phyloP scores from a whole-genome alignment of 306 rosid genomes.

The Vicia villosa region DNA sequence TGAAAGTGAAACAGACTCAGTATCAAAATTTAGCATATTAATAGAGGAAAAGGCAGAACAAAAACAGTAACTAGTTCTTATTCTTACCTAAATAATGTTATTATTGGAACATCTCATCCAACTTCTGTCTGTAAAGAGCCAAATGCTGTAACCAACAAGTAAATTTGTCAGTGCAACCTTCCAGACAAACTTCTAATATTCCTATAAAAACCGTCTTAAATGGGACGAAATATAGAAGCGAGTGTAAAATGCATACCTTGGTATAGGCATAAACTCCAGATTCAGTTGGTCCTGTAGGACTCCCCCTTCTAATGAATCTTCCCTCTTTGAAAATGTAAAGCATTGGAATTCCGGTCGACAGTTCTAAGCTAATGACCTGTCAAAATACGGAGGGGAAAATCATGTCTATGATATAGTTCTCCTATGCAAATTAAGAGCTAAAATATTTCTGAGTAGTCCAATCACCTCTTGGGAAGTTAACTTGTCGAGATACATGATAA shows the following conservation, averaged over 20 bases:
- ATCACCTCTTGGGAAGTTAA: conserved; percentile 94
- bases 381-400: conserved; percentile 33
- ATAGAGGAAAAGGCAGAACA: conserved; percentile 22
- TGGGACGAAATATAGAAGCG: conserved; percentile 1
- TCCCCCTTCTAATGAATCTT: conserved; percentile 88
- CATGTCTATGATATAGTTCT: conserved; percentile 1
- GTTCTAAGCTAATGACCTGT: conserved; percentile 92
- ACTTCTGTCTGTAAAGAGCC: conserved; percentile 53
- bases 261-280: conserved; percentile 97
- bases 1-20: conserved; percentile 30
- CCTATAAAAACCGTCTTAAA: not conserved
- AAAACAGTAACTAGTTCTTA: conserved; percentile 18
- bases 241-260: conserved; percentile 52
- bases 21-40: not conserved
- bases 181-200: conserved; percentile 11
- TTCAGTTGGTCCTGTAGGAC: conserved; percentile 89
- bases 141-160: conserved; percentile 45
- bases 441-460: conserved; percentile 20
- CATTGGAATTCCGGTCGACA: conserved; percentile 99
- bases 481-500: conserved; percentile 95
- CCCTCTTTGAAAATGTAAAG: conserved; percentile 95
- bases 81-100: conserved; percentile 30
- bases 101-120: conserved; percentile 48
- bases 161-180: conserved; percentile 33
- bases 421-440: conserved; percentile 1